phyloP scores from a whole-genome alignment of 2,329 filamentous ascomycete species.

The Cladosporium oxysporum region DNA sequence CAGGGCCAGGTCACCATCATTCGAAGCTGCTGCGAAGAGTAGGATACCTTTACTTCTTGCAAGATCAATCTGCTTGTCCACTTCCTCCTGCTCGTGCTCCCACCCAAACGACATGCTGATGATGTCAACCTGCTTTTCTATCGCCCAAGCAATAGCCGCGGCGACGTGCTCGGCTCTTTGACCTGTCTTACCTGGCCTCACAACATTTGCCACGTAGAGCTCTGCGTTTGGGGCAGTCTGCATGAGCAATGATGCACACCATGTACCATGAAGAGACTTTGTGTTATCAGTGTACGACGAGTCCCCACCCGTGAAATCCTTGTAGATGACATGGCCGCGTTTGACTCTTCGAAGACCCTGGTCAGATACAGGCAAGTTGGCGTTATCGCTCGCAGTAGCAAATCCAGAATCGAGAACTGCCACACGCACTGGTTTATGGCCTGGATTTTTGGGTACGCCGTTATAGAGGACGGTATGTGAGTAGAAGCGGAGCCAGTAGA shows the following conservation, averaged over 20 bases:
- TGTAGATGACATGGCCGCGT: neutral
- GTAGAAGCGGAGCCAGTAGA: neutral
- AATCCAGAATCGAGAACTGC: neutral
- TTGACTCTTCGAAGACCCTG: neutral
- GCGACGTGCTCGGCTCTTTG: neutral
- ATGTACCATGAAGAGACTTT: neutral
- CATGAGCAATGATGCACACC: conserved; percentile 1
- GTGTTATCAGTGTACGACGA: neutral
- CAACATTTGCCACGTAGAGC: neutral
- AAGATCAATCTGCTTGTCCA: neutral
- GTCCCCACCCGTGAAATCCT: neutral
- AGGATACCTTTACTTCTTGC: neutral
- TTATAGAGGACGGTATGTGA: neutral
- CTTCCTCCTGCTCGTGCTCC: neutral
- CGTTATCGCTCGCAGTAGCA: neutral
- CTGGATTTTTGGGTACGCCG: neutral
- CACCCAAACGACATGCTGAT: conserved; percentile 8
- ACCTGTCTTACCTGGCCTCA: neutral
- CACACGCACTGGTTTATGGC: neutral
- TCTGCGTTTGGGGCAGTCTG: neutral
- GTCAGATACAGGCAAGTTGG: neutral
- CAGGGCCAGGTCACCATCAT: neutral
- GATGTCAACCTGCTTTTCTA: neutral
- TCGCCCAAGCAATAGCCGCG: neutral
- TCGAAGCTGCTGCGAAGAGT: neutral